Percentiles rank a stretch among this genome's conserved stretches.
Evolutionary conservation across 305 asterid species (phyloP).

Genomic region (Plantago rigida): DNA sequence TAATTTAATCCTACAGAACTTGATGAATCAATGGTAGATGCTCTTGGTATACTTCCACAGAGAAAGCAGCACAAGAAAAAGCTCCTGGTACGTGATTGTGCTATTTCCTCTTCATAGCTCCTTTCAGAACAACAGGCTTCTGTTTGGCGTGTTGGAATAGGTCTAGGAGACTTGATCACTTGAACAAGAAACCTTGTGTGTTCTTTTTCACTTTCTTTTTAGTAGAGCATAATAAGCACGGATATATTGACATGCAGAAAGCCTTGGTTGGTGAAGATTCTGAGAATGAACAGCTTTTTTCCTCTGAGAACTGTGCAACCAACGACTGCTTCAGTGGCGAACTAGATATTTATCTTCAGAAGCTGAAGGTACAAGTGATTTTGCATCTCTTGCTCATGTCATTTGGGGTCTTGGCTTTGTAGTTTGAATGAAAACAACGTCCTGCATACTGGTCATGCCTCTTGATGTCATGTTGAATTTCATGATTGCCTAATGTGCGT

Average conservation of each 20-base stretch:
- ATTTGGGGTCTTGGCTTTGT: background rate
- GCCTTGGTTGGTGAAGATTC: slow-evolving; percentile 97
- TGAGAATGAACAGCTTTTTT: slow-evolving; percentile 80
- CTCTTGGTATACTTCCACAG: slow-evolving; percentile 96
- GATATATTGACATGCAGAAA: slow-evolving; percentile 41
- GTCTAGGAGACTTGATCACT: background rate
- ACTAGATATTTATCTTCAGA: slow-evolving; percentile 55
- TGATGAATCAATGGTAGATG: slow-evolving; percentile 89
- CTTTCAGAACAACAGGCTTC: background rate
- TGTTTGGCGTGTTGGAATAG: background rate
- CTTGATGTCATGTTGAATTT: background rate
- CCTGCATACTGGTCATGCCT: background rate
- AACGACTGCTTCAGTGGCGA: slow-evolving; percentile 54
- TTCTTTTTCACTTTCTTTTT: background rate
- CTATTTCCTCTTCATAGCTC: slow-evolving; percentile 9
- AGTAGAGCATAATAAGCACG: background rate
- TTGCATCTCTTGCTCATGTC: slow-evolving; percentile 8
- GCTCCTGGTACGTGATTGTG: slow-evolving; percentile 60
- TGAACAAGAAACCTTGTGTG: background rate
- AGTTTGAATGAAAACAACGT: background rate
- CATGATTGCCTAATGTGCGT: slow-evolving; percentile 19
- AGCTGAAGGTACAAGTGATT: slow-evolving; percentile 50
- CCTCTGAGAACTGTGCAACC: slow-evolving; percentile 42
- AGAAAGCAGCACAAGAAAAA: slow-evolving; percentile 88
- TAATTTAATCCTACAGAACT: slow-evolving; percentile 51